Base-by-base conservation (phyloP, 768 basidiomycete genomes). In the Paxillus ammoniavirescens region DNA sequence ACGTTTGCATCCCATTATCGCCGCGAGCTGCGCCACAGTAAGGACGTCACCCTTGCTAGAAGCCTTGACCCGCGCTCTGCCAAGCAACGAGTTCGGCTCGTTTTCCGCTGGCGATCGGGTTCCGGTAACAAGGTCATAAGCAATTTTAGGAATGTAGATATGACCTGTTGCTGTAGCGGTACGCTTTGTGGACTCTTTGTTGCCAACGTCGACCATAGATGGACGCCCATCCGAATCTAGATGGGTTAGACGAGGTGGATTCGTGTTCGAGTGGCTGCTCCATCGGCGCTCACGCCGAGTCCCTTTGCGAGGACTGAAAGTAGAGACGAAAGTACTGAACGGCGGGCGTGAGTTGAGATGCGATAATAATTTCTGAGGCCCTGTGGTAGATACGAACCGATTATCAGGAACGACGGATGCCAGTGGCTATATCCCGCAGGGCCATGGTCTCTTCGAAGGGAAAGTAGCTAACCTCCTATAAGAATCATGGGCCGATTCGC, bases 401-500 rank as follows among this genome's bases (percentile, higher is more conserved):
- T 37, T 31, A 69, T 63, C 55, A 70, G 66, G 62, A 59, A 12
- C 44, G 44, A 30, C 40, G 40, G 41, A 54, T 49, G 42, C 35
- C 21, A 48, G 57, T 60, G 63, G 38, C 49, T 58, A 47, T 58
- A 57, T 61, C 37, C 40, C 52, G 14, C 60, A 31, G 21, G 35
- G 15, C 37, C 45, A 58, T 53, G 40, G 38, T 42, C n/a, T 42
- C 49, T 55, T 61, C 53, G 54, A 60, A 65, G 49, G 60, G 58
- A 73, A 67, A 58, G 68, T 65, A 82, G 81, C 89, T 82, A 95
- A 86, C 93, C 93, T 72, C 93, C 93, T 70, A 95, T 95, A 56
- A 91, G 75, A 58, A 94, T 94, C 92, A 95, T 95, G 10, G 91
- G 89, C 47, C 89, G 77, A 72, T 93, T 93, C 43, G 81, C 81